A percentile compares a stretch with the other conserved stretches of the same genome.
phyloP scores from a whole-genome alignment of 2,329 filamentous ascomycete species.

The Decorospora gaudefroyi region DNA sequence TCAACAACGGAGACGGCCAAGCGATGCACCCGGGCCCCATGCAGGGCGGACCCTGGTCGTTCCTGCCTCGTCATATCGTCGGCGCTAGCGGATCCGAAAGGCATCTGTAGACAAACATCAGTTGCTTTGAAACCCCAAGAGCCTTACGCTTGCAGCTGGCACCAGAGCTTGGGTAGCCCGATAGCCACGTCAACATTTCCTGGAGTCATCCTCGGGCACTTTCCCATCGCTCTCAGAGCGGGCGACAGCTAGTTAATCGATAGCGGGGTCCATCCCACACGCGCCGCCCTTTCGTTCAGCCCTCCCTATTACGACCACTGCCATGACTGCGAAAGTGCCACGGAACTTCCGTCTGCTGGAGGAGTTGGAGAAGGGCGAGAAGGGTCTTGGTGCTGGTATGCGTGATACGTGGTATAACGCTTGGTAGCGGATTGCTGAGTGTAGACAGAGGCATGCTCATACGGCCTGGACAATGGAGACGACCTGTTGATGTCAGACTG shows the following conservation, averaged over 20 bases:
- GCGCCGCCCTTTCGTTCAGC: conserved; percentile 19
- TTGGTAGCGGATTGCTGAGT: conserved; percentile 11
- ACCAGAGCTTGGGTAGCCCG: not conserved
- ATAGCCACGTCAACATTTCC: conserved; percentile 4
- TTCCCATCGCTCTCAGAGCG: conserved; percentile 3
- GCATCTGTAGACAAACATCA: conserved; percentile 18
- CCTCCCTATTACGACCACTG: conserved; percentile 18
- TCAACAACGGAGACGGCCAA: conserved; percentile 26
- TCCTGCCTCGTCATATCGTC: conserved; percentile 20
- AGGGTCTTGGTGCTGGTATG: conserved; percentile 86
- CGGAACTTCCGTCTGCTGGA: conserved; percentile 96
- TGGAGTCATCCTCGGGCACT: not conserved
- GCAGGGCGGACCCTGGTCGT: conserved; percentile 19
- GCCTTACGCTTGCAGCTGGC: conserved; percentile 14
- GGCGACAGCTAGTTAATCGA: conserved; percentile 16
- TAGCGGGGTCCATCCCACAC: conserved; percentile 43
- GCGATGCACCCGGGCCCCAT: conserved; percentile 17
- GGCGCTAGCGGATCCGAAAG: conserved; percentile 14
- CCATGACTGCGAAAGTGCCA: conserved; percentile 76
- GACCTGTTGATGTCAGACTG: conserved; percentile 97
- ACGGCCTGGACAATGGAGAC: conserved; percentile 90
- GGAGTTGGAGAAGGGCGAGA: conserved; percentile 98
- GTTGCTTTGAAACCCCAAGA: conserved; percentile 10
- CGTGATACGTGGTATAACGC: not conserved
- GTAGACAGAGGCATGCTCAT: conserved; percentile 84